phyloP scores from a whole-genome alignment of 2,329 filamentous ascomycete species.

The Pseudocercospora pini-densiflorae region DNA sequence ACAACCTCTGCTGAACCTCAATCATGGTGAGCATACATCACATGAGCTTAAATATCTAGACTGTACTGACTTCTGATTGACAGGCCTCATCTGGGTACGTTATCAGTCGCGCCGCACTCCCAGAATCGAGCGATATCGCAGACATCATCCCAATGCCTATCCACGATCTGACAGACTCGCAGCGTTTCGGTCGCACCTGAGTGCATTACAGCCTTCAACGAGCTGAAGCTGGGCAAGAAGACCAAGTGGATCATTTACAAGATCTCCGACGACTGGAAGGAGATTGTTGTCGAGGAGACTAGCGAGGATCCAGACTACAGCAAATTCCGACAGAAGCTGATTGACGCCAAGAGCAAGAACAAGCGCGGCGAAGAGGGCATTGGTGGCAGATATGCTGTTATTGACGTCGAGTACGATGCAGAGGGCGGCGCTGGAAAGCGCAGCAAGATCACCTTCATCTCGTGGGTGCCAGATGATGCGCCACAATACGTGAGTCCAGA shows the following conservation, averaged over 20 bases:
- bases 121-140: slow-evolving; percentile 15
- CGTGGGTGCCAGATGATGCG: slow-evolving; percentile 83
- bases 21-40: slow-evolving; percentile 22
- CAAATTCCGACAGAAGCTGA: slow-evolving; percentile 74
- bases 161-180: slow-evolving; percentile 28
- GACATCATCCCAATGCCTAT: background rate
- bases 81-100: slow-evolving; percentile 32
- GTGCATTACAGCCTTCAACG: slow-evolving; percentile 73
- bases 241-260: slow-evolving; percentile 86
- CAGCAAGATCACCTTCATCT: slow-evolving; percentile 79
- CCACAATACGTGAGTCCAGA: slow-evolving; percentile 68
- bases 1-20: slow-evolving; percentile 11
- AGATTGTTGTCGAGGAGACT: slow-evolving; percentile 79
- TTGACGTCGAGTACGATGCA: slow-evolving; percentile 80
- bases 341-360: slow-evolving; percentile 74
- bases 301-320: slow-evolving; percentile 71
- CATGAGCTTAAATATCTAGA: background rate
- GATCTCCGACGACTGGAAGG: slow-evolving; percentile 79
- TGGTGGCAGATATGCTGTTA: slow-evolving; percentile 81
- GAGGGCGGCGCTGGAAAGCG: slow-evolving; percentile 71
- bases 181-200: slow-evolving; percentile 75
- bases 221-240: slow-evolving; percentile 80
- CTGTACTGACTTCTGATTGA: slow-evolving; percentile 13
- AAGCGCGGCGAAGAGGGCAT: slow-evolving; percentile 61
- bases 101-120: slow-evolving; percentile 4